Evolutionary conservation across 805 yeast genomes (phyloP), one percentile per base, ranked within the genome.

Genomic region (Wickerhamomyces bisporus): DNA sequence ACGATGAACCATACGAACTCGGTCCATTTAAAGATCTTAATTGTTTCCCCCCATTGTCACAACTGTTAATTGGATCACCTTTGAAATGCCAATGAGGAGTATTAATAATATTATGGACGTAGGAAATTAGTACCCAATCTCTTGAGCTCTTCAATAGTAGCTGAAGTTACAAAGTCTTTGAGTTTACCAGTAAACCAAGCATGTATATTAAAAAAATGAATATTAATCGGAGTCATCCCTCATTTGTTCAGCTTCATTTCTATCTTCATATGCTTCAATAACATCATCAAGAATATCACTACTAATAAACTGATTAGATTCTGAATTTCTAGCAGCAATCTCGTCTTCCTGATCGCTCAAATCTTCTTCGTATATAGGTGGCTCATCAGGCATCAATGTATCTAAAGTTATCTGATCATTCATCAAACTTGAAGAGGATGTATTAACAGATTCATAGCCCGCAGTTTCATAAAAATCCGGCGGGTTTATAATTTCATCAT

Each of bases 341-440:
- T 30, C 41, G 26, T 38, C 41, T 14, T 46, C 50, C 27, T 35
- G 42, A 9, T 44, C 49, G 8, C 39, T 41, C 26, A 42, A 54
- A 26, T 44, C 44, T 15, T 42, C 46, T 25, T 38, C 49, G 42
- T 66, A 66, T 8, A 45, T 50, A 7, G 71, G 71, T 3, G 71
- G 71, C 12, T 62, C 61, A 12, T 62, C 60, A 13, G 61, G 55
- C 3, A 68, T 61, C 26, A 63, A 45, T 9, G 61, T 51, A 31
- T 57, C 48, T 38, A 65, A 36, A 8, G 59, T 58, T 27, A 61
- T 59, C 21, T 58, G 55, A 39, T 65, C 69, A 19, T 43, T 44
- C 19, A 36, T n/a, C 31, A 38, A 15, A 26, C 43, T 34, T 10
- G 41, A 11, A 39, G 24, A 14, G 62, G 66, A 32, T 57, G 44